Evolutionary conservation across 805 yeast species (phyloP), one percentile per base, ranked within the genome.

Genomic region (Wickerhamiella sorbophila): DNA sequence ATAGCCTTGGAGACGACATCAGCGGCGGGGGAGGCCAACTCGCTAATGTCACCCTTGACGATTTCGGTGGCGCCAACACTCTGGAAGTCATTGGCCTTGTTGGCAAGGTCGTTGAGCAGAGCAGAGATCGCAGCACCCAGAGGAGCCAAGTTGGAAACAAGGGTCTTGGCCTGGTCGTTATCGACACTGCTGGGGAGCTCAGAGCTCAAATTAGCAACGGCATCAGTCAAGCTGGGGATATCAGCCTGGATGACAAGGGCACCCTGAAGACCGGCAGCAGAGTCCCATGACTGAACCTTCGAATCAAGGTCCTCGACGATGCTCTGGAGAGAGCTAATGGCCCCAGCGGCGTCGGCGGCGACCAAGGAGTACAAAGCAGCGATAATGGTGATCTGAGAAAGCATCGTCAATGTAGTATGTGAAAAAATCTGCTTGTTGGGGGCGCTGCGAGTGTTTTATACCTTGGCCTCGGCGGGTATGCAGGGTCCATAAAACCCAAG

Each of bases 171-270:
- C 6, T 24, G 10, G 12, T 24, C 29, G 12, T 24, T 24, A 24
- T 6, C 6, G 29, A 24, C 29, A 12, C 10, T 24, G 6, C 29
- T 12, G 29, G 29, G 29, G 10, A 24, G 29, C 29, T 24, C 12
- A 6, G 29, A 24, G 29, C 29, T 24, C 29, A 24, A 24, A 24
- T 6, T 12, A 24, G 6, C 41, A 14, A 48, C 48, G n/a, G 51
- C 44, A n/a, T 33, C 4, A 16, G 46, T 37, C 19, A 49, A 42
- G 9, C 44, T 35, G 18, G 40, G 43, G 36, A 42, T 44, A n/a
- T 38, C 31, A 21, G 32, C 24, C 46, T 54, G 58, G 44, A 54
- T 52, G 19, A 39, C 41, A n/a, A 54, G 52, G 21, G 58, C 58
- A 22, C 48, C 54, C 14, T 9, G 12, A 15, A 54, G 43, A 16